Percentiles rank a stretch among this genome's conserved stretches.
Evolutionary conservation across 2,329 filamentous ascomycete genomes (phyloP).

Genomic region (Curvularia sp.): DNA sequence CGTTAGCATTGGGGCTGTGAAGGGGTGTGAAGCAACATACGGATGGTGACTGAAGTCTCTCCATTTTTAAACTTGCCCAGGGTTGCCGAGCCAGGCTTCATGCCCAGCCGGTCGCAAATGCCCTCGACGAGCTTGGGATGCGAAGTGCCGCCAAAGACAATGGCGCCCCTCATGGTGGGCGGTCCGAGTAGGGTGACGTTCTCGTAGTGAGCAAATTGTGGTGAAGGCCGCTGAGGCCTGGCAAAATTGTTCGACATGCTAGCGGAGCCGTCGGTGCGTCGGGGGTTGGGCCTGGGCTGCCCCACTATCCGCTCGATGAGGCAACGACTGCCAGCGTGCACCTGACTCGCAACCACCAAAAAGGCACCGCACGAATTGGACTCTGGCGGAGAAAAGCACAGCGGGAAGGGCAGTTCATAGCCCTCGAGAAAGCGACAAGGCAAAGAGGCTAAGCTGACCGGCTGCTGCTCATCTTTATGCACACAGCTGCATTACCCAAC

Average conservation of each 20-base stretch:
- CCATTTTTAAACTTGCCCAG: constrained; percentile 73
- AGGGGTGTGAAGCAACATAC: constrained; percentile 44
- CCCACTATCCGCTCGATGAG: constrained; percentile 12
- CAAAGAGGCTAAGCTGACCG: not conserved
- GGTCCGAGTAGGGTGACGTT: constrained; percentile 43
- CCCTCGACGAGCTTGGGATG: constrained; percentile 69
- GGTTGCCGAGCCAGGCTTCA: constrained; percentile 64
- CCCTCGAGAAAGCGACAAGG: not conserved
- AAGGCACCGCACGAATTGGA: not conserved
- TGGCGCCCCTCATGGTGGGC: constrained; percentile 67
- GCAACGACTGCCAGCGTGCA: constrained; percentile 7
- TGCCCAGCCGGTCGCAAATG: constrained; percentile 71
- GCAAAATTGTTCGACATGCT: constrained; percentile 37
- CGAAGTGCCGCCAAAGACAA: constrained; percentile 71
- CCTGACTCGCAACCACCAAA: constrained; percentile 18
- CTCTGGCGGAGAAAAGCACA: not conserved
- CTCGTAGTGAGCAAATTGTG: constrained; percentile 36
- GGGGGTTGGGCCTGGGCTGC: constrained; percentile 10
- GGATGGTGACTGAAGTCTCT: constrained; percentile 73
- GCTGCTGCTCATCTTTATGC: constrained; percentile 17
- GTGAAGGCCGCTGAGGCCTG: constrained; percentile 27
- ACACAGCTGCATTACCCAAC: constrained; percentile 10
- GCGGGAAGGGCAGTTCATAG: not conserved
- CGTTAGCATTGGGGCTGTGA: constrained; percentile 23
- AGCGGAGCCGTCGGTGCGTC: constrained; percentile 16